A percentile compares a stretch with the other conserved stretches of the same genome.
These are phyloP conservation scores for Colletotrichum echinochloae DNA, from an alignment of 2,329 filamentous ascomycete genomes.

Conservation along the genomic window DNA sequence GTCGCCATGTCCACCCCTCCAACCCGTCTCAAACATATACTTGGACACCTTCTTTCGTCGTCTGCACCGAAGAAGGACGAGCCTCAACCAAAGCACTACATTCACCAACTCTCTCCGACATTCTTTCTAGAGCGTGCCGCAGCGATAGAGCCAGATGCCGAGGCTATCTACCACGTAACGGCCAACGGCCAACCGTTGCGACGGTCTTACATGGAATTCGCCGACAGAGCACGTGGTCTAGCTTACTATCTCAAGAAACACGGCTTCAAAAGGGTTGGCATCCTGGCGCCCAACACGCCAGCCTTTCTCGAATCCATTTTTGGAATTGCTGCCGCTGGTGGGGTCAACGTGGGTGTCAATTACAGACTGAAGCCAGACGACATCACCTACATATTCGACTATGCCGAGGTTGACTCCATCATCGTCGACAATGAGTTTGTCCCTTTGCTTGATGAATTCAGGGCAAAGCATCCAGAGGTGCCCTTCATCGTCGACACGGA, in stretches of 20 bases:
- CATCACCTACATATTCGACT: constrained; percentile 89
- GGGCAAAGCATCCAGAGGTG: constrained; percentile 69
- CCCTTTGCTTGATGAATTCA: constrained; percentile 75
- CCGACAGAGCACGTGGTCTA: constrained; percentile 86
- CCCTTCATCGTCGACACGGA: constrained; percentile 84
- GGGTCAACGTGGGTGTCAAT: constrained; percentile 76
- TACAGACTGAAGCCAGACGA: constrained; percentile 82
- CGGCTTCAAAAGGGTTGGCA: constrained; percentile 80
- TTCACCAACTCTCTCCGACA: constrained; percentile 87
- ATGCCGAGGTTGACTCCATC: constrained; percentile 87
- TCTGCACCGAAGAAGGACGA: constrained; percentile 43
- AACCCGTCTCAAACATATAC: constrained; percentile 70
- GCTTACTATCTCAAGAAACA: constrained; percentile 88
- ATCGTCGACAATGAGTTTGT: constrained; percentile 88
- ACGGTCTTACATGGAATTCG: constrained; percentile 82
- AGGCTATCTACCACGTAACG: constrained; percentile 88
- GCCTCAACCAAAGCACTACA: constrained; percentile 65
- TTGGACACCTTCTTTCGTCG: constrained; percentile 61
- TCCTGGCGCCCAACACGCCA: constrained; percentile 92
- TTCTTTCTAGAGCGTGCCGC: constrained; percentile 89
- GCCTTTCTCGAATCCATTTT: constrained; percentile 93
- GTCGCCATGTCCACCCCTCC: constrained; percentile 70
- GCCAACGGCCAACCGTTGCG: constrained; percentile 79
- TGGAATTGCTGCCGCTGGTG: constrained; percentile 85
- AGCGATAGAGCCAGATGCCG: constrained; percentile 85